Conservation (phyloP, 2,329 filamentous ascomycete species). For the Aspergillus costaricaensis region DNA sequence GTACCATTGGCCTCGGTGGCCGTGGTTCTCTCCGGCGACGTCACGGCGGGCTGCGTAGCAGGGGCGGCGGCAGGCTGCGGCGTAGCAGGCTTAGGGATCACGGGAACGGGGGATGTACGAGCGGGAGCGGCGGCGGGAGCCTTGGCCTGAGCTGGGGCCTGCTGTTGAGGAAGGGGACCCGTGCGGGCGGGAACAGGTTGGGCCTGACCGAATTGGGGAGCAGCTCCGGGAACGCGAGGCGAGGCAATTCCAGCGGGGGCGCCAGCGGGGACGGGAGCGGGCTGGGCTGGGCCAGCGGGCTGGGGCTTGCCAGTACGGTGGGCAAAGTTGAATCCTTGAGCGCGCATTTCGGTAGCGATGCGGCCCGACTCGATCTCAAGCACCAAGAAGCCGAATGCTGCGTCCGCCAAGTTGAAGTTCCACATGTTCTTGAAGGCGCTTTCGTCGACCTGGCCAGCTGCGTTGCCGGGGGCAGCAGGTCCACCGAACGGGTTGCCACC, state of each 20-base stretch:
- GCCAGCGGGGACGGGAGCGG: constrained; percentile 24
- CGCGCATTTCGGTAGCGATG: constrained; percentile 97
- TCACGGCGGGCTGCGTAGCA: constrained; percentile 44
- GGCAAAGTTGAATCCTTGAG: constrained; percentile 98
- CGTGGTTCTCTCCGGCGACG: constrained; percentile 52
- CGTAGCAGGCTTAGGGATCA: constrained; percentile 44
- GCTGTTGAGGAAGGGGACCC: constrained; percentile 33
- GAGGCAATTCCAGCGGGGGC: constrained; percentile 36
- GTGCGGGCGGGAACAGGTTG: constrained; percentile 34
- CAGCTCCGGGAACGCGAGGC: constrained; percentile 39
- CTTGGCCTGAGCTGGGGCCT: constrained; percentile 33
- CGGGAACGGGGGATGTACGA: constrained; percentile 44
- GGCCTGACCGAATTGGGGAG: constrained; percentile 46
- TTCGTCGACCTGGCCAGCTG: constrained; percentile 90
- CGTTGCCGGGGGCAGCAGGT: constrained; percentile 67
- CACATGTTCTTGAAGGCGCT: constrained; percentile 99
- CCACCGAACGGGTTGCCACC: constrained; percentile 97
- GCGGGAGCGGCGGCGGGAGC: constrained; percentile 30
- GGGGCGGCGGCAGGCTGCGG: constrained; percentile 40
- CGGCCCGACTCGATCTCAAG: constrained; percentile 92
- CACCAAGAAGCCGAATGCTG: constrained; percentile 93
- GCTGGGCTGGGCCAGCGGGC: constrained; percentile 25
- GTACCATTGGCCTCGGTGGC: constrained; percentile 57
- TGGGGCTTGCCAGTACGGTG: constrained; percentile 85
- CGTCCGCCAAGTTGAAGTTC: constrained; percentile 99